phyloP scores from a whole-genome alignment of 2,329 filamentous ascomycete genomes.

The Bipolaris zeicola region DNA sequence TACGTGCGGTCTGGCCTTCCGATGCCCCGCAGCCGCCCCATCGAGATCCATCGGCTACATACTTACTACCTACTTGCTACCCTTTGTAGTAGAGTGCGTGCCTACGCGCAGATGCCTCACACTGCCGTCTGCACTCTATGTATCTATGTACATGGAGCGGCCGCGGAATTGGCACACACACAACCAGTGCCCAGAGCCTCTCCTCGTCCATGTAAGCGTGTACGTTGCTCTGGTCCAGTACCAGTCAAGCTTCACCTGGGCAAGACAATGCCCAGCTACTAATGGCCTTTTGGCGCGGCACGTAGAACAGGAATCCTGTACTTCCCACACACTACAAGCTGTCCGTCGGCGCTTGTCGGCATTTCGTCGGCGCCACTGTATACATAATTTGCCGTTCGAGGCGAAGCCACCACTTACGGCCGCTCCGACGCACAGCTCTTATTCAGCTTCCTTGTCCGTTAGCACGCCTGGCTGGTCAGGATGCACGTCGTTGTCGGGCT shows the following conservation, averaged over 20 bases:
- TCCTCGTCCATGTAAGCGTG: neutral
- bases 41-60: too few species aligned
- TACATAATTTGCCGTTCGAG: conserved; percentile 1
- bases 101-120: too few species aligned
- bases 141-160: neutral
- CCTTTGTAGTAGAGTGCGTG: too few species aligned
- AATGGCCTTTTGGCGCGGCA: neutral
- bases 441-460: conserved; percentile 1
- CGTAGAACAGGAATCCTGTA: neutral
- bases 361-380: neutral
- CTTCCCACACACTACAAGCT: too few species aligned
- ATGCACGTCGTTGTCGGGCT: conserved; percentile 1
- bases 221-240: neutral
- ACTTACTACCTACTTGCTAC: too few species aligned
- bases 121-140: too few species aligned
- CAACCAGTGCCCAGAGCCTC: neutral
- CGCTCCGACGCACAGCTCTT: neutral
- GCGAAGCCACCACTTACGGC: neutral
- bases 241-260: neutral
- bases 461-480: conserved; percentile 3
- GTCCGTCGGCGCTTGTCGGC: neutral
- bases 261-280: neutral
- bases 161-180: neutral
- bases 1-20: too few species aligned
- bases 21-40: too few species aligned